Conservation (phyloP, 352 stramenopile species). For the Aphanomyces cochlioides region DNA sequence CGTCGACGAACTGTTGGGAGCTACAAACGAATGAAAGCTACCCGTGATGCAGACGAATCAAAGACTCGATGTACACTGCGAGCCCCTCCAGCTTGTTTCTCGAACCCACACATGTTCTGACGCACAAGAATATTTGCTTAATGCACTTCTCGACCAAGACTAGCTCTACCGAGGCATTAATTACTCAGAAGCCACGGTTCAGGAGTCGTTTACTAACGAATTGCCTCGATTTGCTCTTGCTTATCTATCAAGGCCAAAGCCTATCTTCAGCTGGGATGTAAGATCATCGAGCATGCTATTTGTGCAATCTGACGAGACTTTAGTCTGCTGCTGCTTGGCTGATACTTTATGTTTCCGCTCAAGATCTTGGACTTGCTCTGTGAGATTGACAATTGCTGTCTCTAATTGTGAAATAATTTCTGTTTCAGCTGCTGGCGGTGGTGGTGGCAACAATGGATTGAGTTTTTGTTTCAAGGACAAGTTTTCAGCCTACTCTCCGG, state of each 20-base stretch:
- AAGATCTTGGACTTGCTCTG: conserved; percentile 16
- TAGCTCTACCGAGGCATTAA: too few species aligned
- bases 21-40: too few species aligned
- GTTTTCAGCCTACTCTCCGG: conserved; percentile 17
- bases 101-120: too few species aligned
- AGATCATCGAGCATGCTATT: conserved; percentile 22
- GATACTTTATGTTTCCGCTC: background rate
- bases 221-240: too few species aligned
- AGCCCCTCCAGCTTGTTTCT: too few species aligned
- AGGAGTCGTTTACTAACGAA: too few species aligned
- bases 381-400: conserved; percentile 18
- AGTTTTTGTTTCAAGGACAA: conserved; percentile 13
- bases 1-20: conserved; percentile 6
- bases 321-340: background rate
- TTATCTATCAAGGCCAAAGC: conserved; percentile 12
- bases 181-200: too few species aligned
- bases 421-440: background rate
- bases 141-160: too few species aligned
- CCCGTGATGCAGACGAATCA: too few species aligned
- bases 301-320: background rate
- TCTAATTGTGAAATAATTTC: conserved; percentile 21
- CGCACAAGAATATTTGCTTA: too few species aligned
- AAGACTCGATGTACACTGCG: too few species aligned
- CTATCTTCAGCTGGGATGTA: conserved; percentile 15
- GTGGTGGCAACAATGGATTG: background rate